A percentile compares a stretch with the other conserved stretches of the same genome.
These are phyloP conservation scores for Endoconidiophora laricicola DNA, from an alignment of 2,329 filamentous ascomycete species.

Conservation along the genomic window DNA sequence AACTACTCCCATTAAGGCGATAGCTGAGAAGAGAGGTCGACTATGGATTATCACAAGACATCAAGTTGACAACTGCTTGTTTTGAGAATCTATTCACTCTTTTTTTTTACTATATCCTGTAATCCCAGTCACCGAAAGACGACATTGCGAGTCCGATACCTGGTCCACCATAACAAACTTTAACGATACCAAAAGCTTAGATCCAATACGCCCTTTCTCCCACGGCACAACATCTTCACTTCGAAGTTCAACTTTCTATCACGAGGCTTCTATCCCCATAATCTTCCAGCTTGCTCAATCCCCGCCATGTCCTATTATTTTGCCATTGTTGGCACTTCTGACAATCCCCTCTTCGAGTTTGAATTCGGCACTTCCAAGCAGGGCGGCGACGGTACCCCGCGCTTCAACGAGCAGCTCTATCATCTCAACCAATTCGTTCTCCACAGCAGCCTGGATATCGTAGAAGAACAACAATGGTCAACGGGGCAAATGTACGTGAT, in stretches of 20 bases:
- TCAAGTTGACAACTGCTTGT: no score
- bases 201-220: background rate
- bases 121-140: no score
- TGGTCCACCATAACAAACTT: no score
- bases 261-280: background rate
- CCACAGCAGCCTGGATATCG: constrained; percentile 82
- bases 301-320: constrained; percentile 89
- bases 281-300: background rate
- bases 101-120: no score
- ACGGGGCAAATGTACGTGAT: constrained; percentile 59
- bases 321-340: constrained; percentile 84
- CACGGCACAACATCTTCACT: background rate
- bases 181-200: background rate
- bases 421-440: constrained; percentile 97
- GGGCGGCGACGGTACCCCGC: constrained; percentile 79
- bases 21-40: no score
- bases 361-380: constrained; percentile 95
- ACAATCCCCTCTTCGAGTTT: constrained; percentile 91
- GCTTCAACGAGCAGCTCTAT: constrained; percentile 73
- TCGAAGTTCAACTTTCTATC: background rate
- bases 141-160: no score
- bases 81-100: no score
- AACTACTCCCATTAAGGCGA: no score
- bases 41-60: no score
- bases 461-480: constrained; percentile 92